Evolutionary conservation across 192 early-diverging fungal species (phyloP).

Genomic region (Coemansia sp.): DNA sequence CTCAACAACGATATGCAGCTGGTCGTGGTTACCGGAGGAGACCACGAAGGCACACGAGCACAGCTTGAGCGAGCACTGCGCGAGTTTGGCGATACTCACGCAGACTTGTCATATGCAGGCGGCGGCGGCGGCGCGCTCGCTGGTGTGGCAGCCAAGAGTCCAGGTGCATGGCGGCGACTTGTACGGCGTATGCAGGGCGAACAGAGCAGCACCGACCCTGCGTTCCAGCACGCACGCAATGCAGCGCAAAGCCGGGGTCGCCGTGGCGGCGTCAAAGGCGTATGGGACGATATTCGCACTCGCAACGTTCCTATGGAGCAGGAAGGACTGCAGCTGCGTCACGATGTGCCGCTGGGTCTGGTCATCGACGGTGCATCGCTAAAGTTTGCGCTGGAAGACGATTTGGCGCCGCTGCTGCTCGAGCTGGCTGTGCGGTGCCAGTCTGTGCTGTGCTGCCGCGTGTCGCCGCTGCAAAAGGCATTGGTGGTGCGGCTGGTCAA

Average conservation of each 20-base stretch:
- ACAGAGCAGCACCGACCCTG: conserved; percentile 16
- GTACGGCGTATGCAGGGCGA: conserved; percentile 19
- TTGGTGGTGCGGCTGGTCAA: conserved; percentile 91
- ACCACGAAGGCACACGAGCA: conserved; percentile 57
- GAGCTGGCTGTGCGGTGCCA: conserved; percentile 76
- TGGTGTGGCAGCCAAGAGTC: conserved; percentile 28
- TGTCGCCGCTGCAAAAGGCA: conserved; percentile 94
- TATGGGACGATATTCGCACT: conserved; percentile 55
- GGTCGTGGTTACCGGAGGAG: conserved; percentile 68
- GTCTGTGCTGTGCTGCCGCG: conserved; percentile 93
- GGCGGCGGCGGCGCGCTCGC: conserved; percentile 41
- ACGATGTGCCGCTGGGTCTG: conserved; percentile 59
- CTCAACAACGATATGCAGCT: conserved; percentile 81
- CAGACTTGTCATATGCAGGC: conserved; percentile 42
- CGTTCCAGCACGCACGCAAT: conserved; percentile 35
- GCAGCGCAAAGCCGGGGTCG: conserved; percentile 29
- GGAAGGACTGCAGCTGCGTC: conserved; percentile 19
- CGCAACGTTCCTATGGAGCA: conserved; percentile 40
- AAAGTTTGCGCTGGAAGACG: conserved; percentile 68
- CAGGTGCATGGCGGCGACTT: conserved; percentile 41
- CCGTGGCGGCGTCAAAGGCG: conserved; percentile 43
- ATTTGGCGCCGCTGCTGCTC: conserved; percentile 61
- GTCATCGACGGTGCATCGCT: conserved; percentile 94
- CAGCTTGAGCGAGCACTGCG: conserved; percentile 70
- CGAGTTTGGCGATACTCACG: conserved; percentile 58